A percentile compares a stretch with the other conserved stretches of the same genome.
These are phyloP conservation scores for Bathelium albidoporum DNA, from an alignment of 495 filamentous ascomycete genomes.

Conservation along the genomic window DNA sequence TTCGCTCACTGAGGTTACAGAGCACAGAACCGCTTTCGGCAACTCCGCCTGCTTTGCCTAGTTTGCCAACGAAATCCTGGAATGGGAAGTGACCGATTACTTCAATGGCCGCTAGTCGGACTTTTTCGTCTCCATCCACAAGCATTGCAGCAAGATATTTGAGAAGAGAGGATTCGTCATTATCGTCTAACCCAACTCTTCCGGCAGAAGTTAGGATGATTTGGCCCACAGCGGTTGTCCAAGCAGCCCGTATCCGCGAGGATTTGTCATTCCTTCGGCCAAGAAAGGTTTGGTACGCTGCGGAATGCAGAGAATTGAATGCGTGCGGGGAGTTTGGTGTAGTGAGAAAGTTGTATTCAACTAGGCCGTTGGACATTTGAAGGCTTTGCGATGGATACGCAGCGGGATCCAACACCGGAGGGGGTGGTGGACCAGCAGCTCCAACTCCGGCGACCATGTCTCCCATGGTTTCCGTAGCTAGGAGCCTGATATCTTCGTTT, in stretches of 20 bases:
- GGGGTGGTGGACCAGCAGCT: constrained; percentile 69
- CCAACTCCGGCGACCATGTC: constrained; percentile 90
- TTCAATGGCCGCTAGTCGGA: constrained; percentile 76
- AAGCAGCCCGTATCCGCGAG: constrained; percentile 64
- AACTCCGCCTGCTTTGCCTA: constrained; percentile 64
- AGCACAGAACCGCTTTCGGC: constrained; percentile 60
- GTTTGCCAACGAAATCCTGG: constrained; percentile 64
- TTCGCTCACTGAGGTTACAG: constrained; percentile 71
- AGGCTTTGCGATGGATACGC: constrained; percentile 69
- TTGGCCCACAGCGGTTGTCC: constrained; percentile 73
- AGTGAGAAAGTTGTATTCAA: constrained; percentile 55
- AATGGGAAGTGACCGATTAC: constrained; percentile 69
- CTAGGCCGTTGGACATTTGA: constrained; percentile 42
- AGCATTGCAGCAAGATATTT: constrained; percentile 68
- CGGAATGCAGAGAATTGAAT: constrained; percentile 68
- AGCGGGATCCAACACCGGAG: constrained; percentile 62
- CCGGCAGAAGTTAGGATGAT: constrained; percentile 78
- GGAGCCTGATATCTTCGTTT: constrained; percentile 69
- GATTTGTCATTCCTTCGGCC: constrained; percentile 79
- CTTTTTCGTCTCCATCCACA: constrained; percentile 78
- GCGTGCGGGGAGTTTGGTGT: constrained; percentile 73
- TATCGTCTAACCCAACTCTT: constrained; percentile 67
- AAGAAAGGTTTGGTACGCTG: constrained; percentile 70
- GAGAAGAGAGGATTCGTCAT: constrained; percentile 64
- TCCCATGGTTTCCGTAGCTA: constrained; percentile 87